Conservation (phyloP, 2,329 filamentous ascomycete species). For the Hypocreales sp. region DNA sequence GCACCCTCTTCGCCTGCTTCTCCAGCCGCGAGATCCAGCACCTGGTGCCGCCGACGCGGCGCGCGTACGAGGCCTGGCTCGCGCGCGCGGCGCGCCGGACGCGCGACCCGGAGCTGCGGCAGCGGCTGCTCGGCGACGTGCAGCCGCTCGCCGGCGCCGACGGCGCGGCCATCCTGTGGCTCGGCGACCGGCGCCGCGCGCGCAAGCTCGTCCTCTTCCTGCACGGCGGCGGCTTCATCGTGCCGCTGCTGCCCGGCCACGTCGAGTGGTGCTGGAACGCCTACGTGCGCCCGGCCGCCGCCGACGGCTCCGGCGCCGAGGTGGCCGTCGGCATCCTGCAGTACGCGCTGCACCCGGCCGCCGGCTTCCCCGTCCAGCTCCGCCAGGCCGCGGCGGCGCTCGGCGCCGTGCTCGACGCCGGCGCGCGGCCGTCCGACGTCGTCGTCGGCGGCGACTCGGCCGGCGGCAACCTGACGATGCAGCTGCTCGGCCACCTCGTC, state of each 20-base stretch:
- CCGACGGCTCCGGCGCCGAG: constrained; percentile 8
- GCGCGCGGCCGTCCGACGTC: constrained; percentile 14
- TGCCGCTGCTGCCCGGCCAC: constrained; percentile 9
- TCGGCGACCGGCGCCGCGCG: constrained; percentile 11
- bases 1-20: constrained; percentile 7
- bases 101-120: constrained; percentile 3
- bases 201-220: constrained; percentile 13
- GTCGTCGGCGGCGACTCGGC: constrained; percentile 21
- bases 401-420: constrained; percentile 12
- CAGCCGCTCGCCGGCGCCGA: constrained; percentile 5
- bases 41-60: constrained; percentile 6
- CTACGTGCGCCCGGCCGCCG: constrained; percentile 7
- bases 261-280: constrained; percentile 12
- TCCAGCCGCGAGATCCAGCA: constrained; percentile 9
- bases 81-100: constrained; percentile 5
- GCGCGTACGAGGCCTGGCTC: constrained; percentile 10
- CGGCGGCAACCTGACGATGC: constrained; percentile 17
- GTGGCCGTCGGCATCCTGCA: constrained; percentile 17
- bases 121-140: constrained; percentile 6
- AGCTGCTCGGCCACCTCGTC: constrained; percentile 16
- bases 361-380: constrained; percentile 15
- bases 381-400: constrained; percentile 16
- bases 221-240: constrained; percentile 13
- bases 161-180: constrained; percentile 10
- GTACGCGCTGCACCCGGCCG: constrained; percentile 17